phyloP scores from a whole-genome alignment of 2,329 filamentous ascomycete genomes.

The Exutisphaerella laricina region DNA sequence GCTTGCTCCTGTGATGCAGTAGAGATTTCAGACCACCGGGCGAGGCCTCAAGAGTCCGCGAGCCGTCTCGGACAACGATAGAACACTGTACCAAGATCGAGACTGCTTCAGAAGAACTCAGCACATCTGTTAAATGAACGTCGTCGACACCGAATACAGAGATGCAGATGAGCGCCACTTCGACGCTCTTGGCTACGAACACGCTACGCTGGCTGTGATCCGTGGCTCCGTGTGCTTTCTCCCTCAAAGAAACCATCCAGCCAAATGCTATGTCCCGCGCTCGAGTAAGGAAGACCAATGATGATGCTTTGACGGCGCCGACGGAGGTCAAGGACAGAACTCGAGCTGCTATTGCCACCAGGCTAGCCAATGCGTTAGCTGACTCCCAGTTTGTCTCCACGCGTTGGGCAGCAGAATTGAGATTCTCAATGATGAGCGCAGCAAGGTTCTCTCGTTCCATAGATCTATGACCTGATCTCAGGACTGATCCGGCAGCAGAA shows the following conservation, averaged over 20 bases:
- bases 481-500: conserved; percentile 18
- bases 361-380: conserved; percentile 18
- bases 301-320: not conserved
- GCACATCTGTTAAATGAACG: conserved; percentile 13
- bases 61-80: conserved; percentile 21
- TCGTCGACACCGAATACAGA: conserved; percentile 40
- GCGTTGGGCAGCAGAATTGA: conserved; percentile 13
- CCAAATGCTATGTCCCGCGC: conserved; percentile 41
- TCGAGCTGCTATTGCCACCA: conserved; percentile 22
- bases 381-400: conserved; percentile 30
- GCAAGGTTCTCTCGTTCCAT: not conserved
- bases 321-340: conserved; percentile 18
- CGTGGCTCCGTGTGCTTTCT: conserved; percentile 39
- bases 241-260: conserved; percentile 49
- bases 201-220: conserved; percentile 33
- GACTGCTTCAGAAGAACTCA: conserved; percentile 11
- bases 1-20: conserved; percentile 5
- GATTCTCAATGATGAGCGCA: conserved; percentile 9
- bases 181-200: conserved; percentile 39
- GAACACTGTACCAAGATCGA: conserved; percentile 20
- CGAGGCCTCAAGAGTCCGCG: not conserved
- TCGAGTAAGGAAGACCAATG: conserved; percentile 31
- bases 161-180: conserved; percentile 53
- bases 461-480: not conserved
- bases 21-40: conserved; percentile 1